Evolutionary conservation across 2,329 filamentous ascomycete species (phyloP).

Genomic region (Ceratocystis huliohia): DNA sequence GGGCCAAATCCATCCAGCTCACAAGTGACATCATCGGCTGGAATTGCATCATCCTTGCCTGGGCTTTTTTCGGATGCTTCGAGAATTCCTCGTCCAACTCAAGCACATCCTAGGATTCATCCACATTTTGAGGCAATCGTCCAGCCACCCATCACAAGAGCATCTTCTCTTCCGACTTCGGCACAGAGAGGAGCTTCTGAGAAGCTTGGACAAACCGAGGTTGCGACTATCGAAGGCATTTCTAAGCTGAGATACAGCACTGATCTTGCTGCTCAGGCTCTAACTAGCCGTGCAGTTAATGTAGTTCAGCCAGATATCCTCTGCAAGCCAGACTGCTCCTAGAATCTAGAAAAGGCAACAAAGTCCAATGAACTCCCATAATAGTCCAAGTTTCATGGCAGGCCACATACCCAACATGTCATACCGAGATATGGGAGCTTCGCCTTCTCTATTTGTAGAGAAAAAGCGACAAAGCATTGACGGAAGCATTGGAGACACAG

Average conservation of each 20-base stretch:
- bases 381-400: neutral
- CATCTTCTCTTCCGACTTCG: neutral
- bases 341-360: neutral
- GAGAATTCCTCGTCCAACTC: constrained; percentile 1
- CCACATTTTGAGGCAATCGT: neutral
- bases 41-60: neutral
- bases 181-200: neutral
- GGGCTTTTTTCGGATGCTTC: neutral
- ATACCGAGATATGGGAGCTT: constrained; percentile 2
- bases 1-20: neutral
- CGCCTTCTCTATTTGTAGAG: constrained; percentile 14
- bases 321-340: neutral
- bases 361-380: neutral
- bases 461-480: constrained; percentile 14
- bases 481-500: constrained; percentile 10
- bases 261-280: neutral
- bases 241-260: constrained; percentile 4
- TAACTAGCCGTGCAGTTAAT: neutral
- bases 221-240: neutral
- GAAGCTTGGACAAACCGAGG: neutral
- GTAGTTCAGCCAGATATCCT: neutral
- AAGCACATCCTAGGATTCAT: neutral
- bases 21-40: neutral
- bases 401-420: neutral
- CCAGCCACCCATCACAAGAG: constrained; percentile 1